phyloP scores from a whole-genome alignment of 2,329 filamentous ascomycete species.

The Chaetomiaceae sp. region DNA sequence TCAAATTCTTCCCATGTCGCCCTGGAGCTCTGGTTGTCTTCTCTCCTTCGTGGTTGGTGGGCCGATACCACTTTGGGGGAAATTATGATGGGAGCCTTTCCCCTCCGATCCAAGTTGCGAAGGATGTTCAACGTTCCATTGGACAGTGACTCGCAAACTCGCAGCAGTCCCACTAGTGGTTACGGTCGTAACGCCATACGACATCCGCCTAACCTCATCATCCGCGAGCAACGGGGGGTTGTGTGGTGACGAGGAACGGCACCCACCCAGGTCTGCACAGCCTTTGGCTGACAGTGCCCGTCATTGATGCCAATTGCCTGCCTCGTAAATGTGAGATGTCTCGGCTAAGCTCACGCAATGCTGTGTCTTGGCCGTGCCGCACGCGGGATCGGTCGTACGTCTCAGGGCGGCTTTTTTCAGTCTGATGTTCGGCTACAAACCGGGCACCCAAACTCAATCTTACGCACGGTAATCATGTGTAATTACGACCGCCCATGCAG shows the following conservation, averaged over 20 bases:
- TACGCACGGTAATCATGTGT: background rate
- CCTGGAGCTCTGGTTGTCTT: constrained; percentile 9
- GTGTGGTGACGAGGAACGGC: too few species aligned
- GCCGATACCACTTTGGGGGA: constrained; percentile 24
- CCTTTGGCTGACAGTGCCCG: background rate
- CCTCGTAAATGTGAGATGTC: too few species aligned
- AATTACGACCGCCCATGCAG: background rate
- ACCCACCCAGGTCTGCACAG: constrained; percentile 1
- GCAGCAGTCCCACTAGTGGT: constrained; percentile 6
- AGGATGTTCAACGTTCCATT: constrained; percentile 12
- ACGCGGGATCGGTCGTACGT: background rate
- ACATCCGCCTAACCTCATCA: background rate
- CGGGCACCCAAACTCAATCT: background rate
- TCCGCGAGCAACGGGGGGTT: too few species aligned
- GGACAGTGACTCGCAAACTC: constrained; percentile 2
- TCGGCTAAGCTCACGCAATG: background rate
- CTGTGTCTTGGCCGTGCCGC: background rate
- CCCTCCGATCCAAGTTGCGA: too few species aligned
- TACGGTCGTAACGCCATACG: background rate
- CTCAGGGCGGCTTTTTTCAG: background rate
- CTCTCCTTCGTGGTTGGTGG: constrained; percentile 12
- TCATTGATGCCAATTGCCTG: background rate
- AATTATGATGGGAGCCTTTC: constrained; percentile 23
- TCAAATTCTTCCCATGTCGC: background rate
- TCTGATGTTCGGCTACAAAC: too few species aligned